Conservation (phyloP, 2,329 filamentous ascomycete genomes). For the Microdochium paspali region DNA sequence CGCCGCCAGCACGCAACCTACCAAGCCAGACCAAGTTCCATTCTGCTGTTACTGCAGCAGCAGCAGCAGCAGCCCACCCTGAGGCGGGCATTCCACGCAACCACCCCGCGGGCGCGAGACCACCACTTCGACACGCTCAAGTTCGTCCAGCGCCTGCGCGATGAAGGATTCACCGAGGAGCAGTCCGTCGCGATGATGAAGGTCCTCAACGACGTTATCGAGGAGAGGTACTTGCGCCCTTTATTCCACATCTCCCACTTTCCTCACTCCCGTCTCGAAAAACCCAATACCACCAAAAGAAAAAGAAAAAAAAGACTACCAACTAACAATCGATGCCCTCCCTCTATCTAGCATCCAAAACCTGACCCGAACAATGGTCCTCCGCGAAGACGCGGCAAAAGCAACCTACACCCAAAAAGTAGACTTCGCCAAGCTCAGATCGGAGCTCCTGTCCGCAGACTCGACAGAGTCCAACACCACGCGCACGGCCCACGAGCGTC, state of each 20-base stretch:
- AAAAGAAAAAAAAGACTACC: no score
- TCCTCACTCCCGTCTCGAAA: constrained; percentile 1
- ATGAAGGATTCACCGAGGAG: constrained; percentile 90
- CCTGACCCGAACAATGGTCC: constrained; percentile 93
- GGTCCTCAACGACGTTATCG: constrained; percentile 90
- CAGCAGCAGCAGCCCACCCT: constrained; percentile 15
- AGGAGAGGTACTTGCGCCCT: constrained; percentile 60
- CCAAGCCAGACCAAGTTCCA: constrained; percentile 5
- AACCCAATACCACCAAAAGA: no score
- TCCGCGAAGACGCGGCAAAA: constrained; percentile 84
- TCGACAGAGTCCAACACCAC: constrained; percentile 86
- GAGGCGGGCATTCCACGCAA: constrained; percentile 57
- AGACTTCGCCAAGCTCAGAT: constrained; percentile 94
- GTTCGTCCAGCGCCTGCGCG: constrained; percentile 83
- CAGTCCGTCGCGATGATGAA: constrained; percentile 99
- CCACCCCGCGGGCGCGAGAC: constrained; percentile 53
- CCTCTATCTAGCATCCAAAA: constrained; percentile 98
- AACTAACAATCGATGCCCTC: no score
- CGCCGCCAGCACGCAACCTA: not conserved
- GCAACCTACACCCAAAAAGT: constrained; percentile 82
- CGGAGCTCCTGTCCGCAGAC: constrained; percentile 85
- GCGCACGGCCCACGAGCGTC: constrained; percentile 77
- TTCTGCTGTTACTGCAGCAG: no score
- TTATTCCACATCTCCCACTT: not conserved
- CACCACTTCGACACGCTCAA: constrained; percentile 98